Conservation (phyloP, 768 basidiomycete species). For the Scleroderma bovista region DNA sequence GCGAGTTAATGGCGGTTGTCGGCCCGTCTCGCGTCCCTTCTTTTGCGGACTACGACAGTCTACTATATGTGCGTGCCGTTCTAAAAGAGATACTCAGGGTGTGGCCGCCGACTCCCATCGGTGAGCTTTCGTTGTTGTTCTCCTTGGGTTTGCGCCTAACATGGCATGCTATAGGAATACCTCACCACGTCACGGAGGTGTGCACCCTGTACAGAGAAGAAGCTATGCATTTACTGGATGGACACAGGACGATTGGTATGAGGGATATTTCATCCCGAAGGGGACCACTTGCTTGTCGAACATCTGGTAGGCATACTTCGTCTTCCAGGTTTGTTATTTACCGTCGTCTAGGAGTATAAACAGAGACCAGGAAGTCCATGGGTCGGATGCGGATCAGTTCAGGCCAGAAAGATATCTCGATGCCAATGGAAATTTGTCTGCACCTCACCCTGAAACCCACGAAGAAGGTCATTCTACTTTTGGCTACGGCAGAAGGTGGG, state of each 20-base stretch:
- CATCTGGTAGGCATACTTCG: slow-evolving; percentile 22
- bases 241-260: slow-evolving; percentile 15
- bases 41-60: slow-evolving; percentile 4
- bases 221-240: not conserved
- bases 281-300: slow-evolving; percentile 11
- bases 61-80: slow-evolving; percentile 10
- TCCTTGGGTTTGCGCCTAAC: too few species aligned
- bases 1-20: slow-evolving; percentile 21
- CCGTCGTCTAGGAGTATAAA: slow-evolving; percentile 29
- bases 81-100: slow-evolving; percentile 5
- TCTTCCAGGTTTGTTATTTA: slow-evolving; percentile 25
- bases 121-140: too few species aligned
- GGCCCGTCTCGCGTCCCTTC: slow-evolving; percentile 15
- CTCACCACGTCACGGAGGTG: too few species aligned
- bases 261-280: slow-evolving; percentile 19
- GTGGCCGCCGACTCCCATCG: slow-evolving; percentile 1
- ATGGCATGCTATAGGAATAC: too few species aligned
- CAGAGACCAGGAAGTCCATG: slow-evolving; percentile 37
- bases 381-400: slow-evolving; percentile 39
- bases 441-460: slow-evolving; percentile 20
- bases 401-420: slow-evolving; percentile 39
- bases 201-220: not conserved
- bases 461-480: slow-evolving; percentile 26
- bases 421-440: slow-evolving; percentile 19
- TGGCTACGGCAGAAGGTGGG: slow-evolving; percentile 23